These are phyloP conservation scores for Coffea canephora DNA, from an alignment of 257 asterid species.

Conservation along the genomic window DNA sequence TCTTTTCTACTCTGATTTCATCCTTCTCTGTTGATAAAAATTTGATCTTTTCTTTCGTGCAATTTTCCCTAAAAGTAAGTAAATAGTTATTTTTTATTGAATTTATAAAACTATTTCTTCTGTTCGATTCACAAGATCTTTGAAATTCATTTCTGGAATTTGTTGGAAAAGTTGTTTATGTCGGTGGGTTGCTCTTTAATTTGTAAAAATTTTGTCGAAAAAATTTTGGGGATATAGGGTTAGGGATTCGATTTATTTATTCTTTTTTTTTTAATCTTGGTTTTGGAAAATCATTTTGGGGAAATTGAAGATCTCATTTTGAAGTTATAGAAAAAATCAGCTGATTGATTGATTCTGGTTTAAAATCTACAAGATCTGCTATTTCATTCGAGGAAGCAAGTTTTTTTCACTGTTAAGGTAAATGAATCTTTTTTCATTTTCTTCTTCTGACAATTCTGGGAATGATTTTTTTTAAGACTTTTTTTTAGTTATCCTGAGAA, in stretches of 20 bases:
- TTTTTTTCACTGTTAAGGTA: slow-evolving; percentile 12
- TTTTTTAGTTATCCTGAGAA: neutral
- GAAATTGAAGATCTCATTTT: slow-evolving; percentile 3
- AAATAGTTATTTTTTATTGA: neutral
- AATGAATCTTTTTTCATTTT: neutral
- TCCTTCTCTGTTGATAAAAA: no score
- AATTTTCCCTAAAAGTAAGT: neutral
- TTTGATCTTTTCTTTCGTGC: neutral
- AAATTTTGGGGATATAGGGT: slow-evolving; percentile 24
- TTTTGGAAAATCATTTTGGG: neutral
- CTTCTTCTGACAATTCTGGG: neutral
- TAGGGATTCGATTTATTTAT: slow-evolving; percentile 3
- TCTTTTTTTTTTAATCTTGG: neutral
- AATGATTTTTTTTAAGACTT: neutral
- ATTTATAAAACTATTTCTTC: neutral
- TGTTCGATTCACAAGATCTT: neutral
- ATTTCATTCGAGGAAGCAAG: neutral
- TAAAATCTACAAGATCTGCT: slow-evolving; percentile 4
- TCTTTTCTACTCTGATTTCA: neutral
- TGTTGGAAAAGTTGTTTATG: neutral
- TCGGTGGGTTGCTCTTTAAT: neutral
- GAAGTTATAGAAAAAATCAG: neutral
- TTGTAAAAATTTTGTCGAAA: neutral
- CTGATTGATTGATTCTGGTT: neutral
- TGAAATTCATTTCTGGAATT: neutral